Evolutionary conservation across 208 protist species (phyloP), one percentile per base, ranked within the genome.

Genomic region (Acanthamoeba healyi): DNA sequence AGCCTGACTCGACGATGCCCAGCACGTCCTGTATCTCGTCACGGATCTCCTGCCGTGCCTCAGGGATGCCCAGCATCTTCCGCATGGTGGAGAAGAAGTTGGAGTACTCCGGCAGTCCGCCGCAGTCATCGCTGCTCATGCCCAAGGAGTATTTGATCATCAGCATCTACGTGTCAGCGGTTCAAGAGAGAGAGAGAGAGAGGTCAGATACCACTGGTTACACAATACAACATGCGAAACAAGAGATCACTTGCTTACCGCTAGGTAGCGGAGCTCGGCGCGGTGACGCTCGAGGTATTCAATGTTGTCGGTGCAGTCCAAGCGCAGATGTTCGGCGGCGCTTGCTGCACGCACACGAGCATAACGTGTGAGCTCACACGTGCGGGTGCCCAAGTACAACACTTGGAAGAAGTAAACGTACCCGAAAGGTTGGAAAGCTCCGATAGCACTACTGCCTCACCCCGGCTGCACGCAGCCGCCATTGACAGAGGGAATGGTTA

Each of bases 111-210:
- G 77, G n/a, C 42, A 86, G 42, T 19, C 77, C 77, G 42, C 77
- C 77, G 32, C 77, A 86, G 42, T 86, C 77, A 54, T 86, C 77
- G 77, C 77, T 86, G 77, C 77, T 86, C 77, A 86, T 86, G 42
- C 77, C 77, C 15, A 86, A 38, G 24, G 77, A 86, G 24, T 86
- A 86, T 17, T 56, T 46, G 6, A 86, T 46, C 77, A 86, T 86
- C 77, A 86, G 32, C 77, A 56, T 86, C 42, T 46, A n/a, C n/a
- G n/a, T n/a, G n/a, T n/a, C n/a, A n/a, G n/a, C n/a, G n/a, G n/a
- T 2, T 22, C 12, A 26, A 19, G 54, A 15, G 22, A 26, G 54
- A 26, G 19, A 61, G 24, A 3, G 54, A 61, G 54, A 61, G 54
- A 61, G 24, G 54, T n/a, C n/a, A n/a, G n/a, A n/a, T n/a, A n/a